Base-by-base conservation (phyloP, 176 grass and related monocot genomes). In the Metroxylon sagu region DNA sequence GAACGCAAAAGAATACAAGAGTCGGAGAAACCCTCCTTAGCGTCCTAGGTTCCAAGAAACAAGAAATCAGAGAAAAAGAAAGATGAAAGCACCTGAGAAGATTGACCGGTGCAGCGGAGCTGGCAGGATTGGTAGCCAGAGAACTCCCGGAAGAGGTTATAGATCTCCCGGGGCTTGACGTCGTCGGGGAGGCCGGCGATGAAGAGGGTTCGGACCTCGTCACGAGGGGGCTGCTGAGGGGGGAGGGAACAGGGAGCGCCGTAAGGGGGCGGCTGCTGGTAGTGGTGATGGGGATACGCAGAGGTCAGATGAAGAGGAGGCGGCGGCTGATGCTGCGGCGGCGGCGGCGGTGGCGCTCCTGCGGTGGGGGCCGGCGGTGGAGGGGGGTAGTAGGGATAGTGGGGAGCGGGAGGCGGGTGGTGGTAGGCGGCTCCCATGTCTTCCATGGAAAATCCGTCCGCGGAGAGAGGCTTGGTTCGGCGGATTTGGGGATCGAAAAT, bases 71-170 rank as follows among this genome's bases (percentile, higher is more conserved):
- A 43, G 35, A 7, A 43, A 14, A 7, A 43, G 35, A 0, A 43
- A 43, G 52, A 65, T 49, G 21, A 25, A 5, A 14, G 6, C 2
- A 88, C 87, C 87, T 97, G 87, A 6, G 73, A 60, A 57, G 87
- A 91, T 63, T 87, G 83, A 14, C 76, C 80, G 16, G 84, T 48
- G 57, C 53, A 65, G 31, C 79, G 78, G 69, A 97, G 65, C 25
- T 77, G 81, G 49, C 80, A 85, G 31, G 87, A 97, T 53, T 83
- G 64, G 63, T 88, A 97, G 19, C 93, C 84, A 4, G 87, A 81
- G 61, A 97, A 91, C 73, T 91, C 93, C 19, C 87, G 84, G 73
- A 97, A 97, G 61, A 97, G 87, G 69, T 91, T 91, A 73, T 85
- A 97, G 68, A 97, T 77, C 79, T 97, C 93, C 50, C 93, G 87